phyloP scores from a whole-genome alignment of 2,329 filamentous ascomycete species.

The Colletotrichum melonis region DNA sequence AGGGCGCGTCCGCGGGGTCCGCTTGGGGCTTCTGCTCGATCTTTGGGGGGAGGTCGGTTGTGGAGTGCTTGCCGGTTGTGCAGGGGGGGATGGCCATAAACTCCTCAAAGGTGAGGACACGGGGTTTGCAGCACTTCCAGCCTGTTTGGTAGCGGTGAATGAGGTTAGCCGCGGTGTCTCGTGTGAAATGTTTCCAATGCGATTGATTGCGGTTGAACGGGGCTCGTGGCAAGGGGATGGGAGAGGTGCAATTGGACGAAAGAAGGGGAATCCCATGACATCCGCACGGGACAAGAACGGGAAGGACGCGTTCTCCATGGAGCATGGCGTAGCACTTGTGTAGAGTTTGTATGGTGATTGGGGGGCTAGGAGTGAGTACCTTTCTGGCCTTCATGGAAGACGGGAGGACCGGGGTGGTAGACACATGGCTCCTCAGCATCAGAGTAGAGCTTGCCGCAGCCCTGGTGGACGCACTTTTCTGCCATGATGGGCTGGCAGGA shows the following conservation, averaged over 20 bases:
- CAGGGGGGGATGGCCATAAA: constrained; percentile 94
- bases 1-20: constrained; percentile 51
- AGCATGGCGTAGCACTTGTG: constrained; percentile 11
- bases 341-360: constrained; percentile 15
- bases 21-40: constrained; percentile 65
- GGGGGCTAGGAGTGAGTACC: constrained; percentile 64
- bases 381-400: constrained; percentile 99
- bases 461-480: constrained; percentile 94
- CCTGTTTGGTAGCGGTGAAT: constrained; percentile 62
- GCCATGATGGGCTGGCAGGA: constrained; percentile 62
- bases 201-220: background rate
- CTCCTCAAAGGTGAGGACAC: constrained; percentile 97
- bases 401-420: constrained; percentile 93
- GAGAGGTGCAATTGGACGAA: constrained; percentile 1
- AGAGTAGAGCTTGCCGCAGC: constrained; percentile 89
- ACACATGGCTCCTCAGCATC: constrained; percentile 85
- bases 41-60: constrained; percentile 76
- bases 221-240: constrained; percentile 6
- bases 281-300: constrained; percentile 18
- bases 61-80: constrained; percentile 92
- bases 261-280: constrained; percentile 1
- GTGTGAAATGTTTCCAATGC: constrained; percentile 1
- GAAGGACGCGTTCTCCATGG: constrained; percentile 26
- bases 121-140: constrained; percentile 99
- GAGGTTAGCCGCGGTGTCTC: constrained; percentile 34